Evolutionary conservation across 1,139 yeast genomes (phyloP).

Genomic region (Meyerozyma smithsonii): DNA sequence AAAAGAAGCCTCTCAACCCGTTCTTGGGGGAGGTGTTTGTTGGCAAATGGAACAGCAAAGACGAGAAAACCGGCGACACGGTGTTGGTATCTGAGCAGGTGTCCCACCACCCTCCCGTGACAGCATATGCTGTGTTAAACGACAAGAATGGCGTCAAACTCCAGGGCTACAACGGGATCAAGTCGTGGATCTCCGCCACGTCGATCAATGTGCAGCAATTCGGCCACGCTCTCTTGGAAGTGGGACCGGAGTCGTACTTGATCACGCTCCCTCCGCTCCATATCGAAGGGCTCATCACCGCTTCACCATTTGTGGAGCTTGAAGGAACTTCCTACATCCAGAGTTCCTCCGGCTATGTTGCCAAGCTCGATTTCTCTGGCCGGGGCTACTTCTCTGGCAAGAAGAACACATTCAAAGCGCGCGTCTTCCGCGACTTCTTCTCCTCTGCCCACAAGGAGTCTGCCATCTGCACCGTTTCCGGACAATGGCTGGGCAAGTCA

Average conservation of each 20-base stretch:
- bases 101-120: constrained; percentile 92
- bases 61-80: constrained; percentile 58
- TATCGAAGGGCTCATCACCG: constrained; percentile 86
- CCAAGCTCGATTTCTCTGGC: constrained; percentile 79
- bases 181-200: constrained; percentile 76
- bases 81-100: constrained; percentile 83
- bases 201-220: constrained; percentile 80
- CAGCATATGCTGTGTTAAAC: constrained; percentile 78
- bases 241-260: constrained; percentile 64
- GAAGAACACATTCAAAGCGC: constrained; percentile 86
- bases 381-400: constrained; percentile 96
- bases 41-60: constrained; percentile 66
- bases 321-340: constrained; percentile 84
- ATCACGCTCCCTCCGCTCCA: constrained; percentile 94
- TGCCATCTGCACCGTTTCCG: constrained; percentile 72
- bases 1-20: constrained; percentile 94
- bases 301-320: constrained; percentile 84
- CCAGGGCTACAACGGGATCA: constrained; percentile 87
- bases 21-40: constrained; percentile 89
- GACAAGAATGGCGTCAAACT: constrained; percentile 62
- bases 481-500: constrained; percentile 90
- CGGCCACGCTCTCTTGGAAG: constrained; percentile 80
- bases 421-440: constrained; percentile 55
- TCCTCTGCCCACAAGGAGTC: constrained; percentile 50
- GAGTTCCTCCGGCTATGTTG: constrained; percentile 70